Percentiles rank a stretch among this genome's conserved stretches.
These are phyloP conservation scores for Cyclotella atomus DNA, from an alignment of 108 stramenopile genomes.

Conservation along the genomic window DNA sequence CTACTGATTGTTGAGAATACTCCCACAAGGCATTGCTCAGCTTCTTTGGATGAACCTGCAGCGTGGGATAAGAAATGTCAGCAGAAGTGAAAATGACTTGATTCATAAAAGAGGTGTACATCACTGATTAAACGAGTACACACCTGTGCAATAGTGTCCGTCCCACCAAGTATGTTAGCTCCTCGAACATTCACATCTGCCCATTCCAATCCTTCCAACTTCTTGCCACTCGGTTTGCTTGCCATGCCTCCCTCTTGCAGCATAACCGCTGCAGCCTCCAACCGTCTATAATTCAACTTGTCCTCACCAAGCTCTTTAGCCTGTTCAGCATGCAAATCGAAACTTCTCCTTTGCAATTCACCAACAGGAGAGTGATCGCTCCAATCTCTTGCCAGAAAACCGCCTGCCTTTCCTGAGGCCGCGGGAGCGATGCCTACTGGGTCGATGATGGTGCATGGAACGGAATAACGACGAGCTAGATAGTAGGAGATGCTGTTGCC, in stretches of 20 bases:
- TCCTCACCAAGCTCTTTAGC: slow-evolving; percentile 57
- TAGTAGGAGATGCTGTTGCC: slow-evolving; percentile 66
- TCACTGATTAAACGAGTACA: no score
- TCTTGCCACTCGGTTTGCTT: slow-evolving; percentile 39
- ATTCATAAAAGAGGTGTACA: neutral
- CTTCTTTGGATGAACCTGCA: slow-evolving; percentile 61
- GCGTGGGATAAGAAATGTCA: neutral
- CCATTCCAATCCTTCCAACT: slow-evolving; percentile 55
- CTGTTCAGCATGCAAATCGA: slow-evolving; percentile 72
- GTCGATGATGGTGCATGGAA: slow-evolving; percentile 58
- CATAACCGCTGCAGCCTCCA: slow-evolving; percentile 58
- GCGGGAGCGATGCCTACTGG: slow-evolving; percentile 64
- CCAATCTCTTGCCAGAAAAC: slow-evolving; percentile 84
- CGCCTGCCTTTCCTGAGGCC: slow-evolving; percentile 77
- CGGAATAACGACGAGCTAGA: slow-evolving; percentile 43
- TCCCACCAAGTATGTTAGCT: slow-evolving; percentile 37
- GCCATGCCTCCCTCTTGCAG: slow-evolving; percentile 25
- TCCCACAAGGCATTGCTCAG: slow-evolving; percentile 57
- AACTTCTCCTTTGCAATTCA: slow-evolving; percentile 58
- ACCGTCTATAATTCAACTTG: slow-evolving; percentile 58
- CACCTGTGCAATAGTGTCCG: slow-evolving; percentile 72
- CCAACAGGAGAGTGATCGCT: slow-evolving; percentile 55
- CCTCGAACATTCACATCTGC: slow-evolving; percentile 58
- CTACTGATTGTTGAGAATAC: slow-evolving; percentile 34
- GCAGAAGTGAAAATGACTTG: neutral